Conservation (phyloP, 805 yeast genomes). For the Gaillardinia entomophila region DNA sequence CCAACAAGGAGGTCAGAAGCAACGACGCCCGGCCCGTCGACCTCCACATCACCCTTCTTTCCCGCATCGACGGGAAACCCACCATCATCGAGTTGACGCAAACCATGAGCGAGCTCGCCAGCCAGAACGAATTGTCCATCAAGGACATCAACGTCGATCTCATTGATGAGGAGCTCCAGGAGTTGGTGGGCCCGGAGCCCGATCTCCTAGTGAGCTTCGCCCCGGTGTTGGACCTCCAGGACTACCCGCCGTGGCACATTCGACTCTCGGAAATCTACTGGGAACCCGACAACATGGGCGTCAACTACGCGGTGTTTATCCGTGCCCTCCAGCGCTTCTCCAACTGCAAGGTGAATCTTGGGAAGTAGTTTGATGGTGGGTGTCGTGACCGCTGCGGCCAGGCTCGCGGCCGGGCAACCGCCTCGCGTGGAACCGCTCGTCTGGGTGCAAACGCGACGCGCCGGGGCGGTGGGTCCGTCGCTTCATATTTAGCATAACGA, state of each 20-base stretch:
- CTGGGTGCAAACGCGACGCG: too few relatives aligned
- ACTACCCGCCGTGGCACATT: constrained; percentile 97
- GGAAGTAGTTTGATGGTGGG: constrained; percentile 53
- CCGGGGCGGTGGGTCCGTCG: too few relatives aligned
- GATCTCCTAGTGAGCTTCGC: constrained; percentile 81
- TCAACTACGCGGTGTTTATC: constrained; percentile 75
- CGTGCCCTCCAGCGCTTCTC: constrained; percentile 74
- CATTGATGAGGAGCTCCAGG: constrained; percentile 67
- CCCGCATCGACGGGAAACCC: constrained; percentile 80
- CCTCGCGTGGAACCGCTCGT: too few relatives aligned
- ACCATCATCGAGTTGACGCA: constrained; percentile 84
- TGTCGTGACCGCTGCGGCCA: too few relatives aligned
- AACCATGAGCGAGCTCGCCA: constrained; percentile 74
- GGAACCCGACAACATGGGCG: constrained; percentile 80
- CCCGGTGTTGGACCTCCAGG: constrained; percentile 84
- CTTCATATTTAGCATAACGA: too few relatives aligned
- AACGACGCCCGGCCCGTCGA: constrained; percentile 28
- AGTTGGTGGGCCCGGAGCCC: constrained; percentile 86
- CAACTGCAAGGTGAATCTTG: constrained; percentile 80
- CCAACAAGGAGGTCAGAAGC: constrained; percentile 45
- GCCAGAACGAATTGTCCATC: constrained; percentile 51
- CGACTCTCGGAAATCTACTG: constrained; percentile 86
- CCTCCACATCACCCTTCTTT: constrained; percentile 61
- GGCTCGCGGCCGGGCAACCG: too few relatives aligned
- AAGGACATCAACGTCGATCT: constrained; percentile 69